A percentile compares a stretch with the other conserved stretches of the same genome.
phyloP scores from a whole-genome alignment of 2,329 filamentous ascomycete genomes.

The Incumbomyces lentus region DNA sequence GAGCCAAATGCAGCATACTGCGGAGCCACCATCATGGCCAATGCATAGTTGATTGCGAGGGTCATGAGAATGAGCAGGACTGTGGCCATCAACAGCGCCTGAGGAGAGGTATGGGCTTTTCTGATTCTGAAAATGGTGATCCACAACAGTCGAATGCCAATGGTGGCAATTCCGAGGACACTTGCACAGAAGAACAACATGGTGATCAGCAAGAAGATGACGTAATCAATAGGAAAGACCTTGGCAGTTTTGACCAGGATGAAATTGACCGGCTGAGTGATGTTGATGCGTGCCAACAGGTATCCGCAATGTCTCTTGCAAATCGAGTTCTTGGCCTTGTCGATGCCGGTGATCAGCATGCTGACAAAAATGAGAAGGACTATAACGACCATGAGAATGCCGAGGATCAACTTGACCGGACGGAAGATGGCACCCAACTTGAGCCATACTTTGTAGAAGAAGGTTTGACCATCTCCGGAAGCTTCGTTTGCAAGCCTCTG shows the following conservation, averaged over 20 bases:
- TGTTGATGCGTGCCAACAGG: constrained; percentile 74
- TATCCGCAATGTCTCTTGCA: constrained; percentile 89
- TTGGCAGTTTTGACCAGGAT: constrained; percentile 69
- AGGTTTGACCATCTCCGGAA: constrained; percentile 52
- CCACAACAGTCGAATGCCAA: constrained; percentile 96
- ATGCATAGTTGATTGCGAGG: constrained; percentile 81
- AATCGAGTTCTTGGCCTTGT: constrained; percentile 91
- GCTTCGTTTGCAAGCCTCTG: constrained; percentile 79
- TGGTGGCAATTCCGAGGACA: constrained; percentile 70
- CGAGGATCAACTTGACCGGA: constrained; percentile 78
- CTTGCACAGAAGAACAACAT: constrained; percentile 83
- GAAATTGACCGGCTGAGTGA: constrained; percentile 94
- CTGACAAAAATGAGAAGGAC: constrained; percentile 71
- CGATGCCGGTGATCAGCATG: constrained; percentile 90
- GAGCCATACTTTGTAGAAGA: constrained; percentile 61
- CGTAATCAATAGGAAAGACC: constrained; percentile 84
- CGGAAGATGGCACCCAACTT: constrained; percentile 74
- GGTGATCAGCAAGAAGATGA: constrained; percentile 74
- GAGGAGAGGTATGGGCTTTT: constrained; percentile 78
- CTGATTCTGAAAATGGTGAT: constrained; percentile 84
- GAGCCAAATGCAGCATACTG: constrained; percentile 92
- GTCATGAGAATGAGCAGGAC: constrained; percentile 84
- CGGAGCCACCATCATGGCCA: constrained; percentile 88
- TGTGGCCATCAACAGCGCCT: constrained; percentile 82
- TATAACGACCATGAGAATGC: constrained; percentile 64